These are phyloP conservation scores for Solanum chiquidenum DNA, from an alignment of 257 asterid species.

Conservation along the genomic window DNA sequence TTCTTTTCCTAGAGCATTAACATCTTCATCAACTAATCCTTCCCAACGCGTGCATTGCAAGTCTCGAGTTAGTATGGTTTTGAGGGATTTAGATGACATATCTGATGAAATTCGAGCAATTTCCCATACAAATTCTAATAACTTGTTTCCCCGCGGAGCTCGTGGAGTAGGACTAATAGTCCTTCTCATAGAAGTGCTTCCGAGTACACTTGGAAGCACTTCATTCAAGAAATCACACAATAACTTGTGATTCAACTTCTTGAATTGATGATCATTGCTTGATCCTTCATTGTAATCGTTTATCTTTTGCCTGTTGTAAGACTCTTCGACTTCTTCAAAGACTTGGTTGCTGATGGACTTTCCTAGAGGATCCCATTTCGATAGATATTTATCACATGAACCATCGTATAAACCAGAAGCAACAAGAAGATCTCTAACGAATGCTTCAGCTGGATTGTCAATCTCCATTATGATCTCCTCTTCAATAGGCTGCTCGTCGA, in stretches of 20 bases:
- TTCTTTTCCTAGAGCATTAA: constrained; percentile 45
- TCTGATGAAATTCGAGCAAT: constrained; percentile 26
- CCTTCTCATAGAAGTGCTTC: constrained; percentile 36
- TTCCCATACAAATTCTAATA: constrained; percentile 53
- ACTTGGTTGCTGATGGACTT: constrained; percentile 60
- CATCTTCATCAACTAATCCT: constrained; percentile 46
- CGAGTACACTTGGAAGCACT: constrained; percentile 55
- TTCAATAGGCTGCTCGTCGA: constrained; percentile 38
- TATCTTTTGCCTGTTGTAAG: constrained; percentile 17
- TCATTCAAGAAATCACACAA: constrained; percentile 70
- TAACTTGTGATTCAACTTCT: constrained; percentile 38
- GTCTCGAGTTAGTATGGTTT: constrained; percentile 54
- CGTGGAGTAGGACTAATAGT: constrained; percentile 21
- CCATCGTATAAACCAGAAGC: constrained; percentile 80
- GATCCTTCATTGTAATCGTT: constrained; percentile 16
- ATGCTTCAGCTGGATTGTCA: constrained; percentile 62
- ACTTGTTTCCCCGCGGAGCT: constrained; percentile 56
- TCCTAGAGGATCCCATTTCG: constrained; percentile 76
- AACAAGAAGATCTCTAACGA: constrained; percentile 65
- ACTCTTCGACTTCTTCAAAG: constrained; percentile 63
- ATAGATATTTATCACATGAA: constrained; percentile 34
- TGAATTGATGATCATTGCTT: not conserved
- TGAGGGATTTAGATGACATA: constrained; percentile 29
- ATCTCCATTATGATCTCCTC: constrained; percentile 28
- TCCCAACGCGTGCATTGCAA: constrained; percentile 53